Base-by-base conservation (phyloP, 768 basidiomycete species). In the Rhodotorula diobovata region DNA sequence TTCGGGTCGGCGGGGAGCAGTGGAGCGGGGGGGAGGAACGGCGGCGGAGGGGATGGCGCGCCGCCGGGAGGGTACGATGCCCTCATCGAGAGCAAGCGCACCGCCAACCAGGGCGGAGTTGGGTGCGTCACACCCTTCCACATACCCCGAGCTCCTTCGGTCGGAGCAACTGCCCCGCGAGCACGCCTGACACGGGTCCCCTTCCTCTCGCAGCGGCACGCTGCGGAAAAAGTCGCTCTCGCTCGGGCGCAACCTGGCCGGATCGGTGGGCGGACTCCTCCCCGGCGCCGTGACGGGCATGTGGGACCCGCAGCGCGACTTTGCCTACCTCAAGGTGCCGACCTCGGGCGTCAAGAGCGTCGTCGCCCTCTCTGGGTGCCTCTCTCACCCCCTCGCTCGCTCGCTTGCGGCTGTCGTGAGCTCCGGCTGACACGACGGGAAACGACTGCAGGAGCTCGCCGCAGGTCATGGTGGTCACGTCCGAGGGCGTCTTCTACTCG, bases 291-390 rank as follows among this genome's bases (percentile, higher is more conserved):
- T 98, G 57, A 91, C 93, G 30, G 95, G 96, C 79, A 87, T 98
- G 82, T 99, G 94, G 93, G 96, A 98, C 76, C 96, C 96, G 0
- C 85, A 91, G 46, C 84, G 95, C 14, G 95, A 96, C 78, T 98
- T 98, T 79, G 96, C 95, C 1, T 94, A 86, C 79, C 82, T 95
- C 68, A 87, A 90, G 77, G 80, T 99, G 34, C 92, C 93, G 61
- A 85, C 87, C 12, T 82, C 86, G 70, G 88, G 92, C 7, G 87
- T 88, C 20, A 84, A 91, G 68, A 93, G 89, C 77, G 87, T 94
- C 25, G 93, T 96, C 53, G 95, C 91, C 0, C 81, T 98, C 66
- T 90, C 89, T 79, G 87, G 89, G 93, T 94, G 79, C 78, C 88
- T 85, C 30, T 39, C 15, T 34, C 15, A 32, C 54, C 30, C 63